These are phyloP conservation scores for Fusarium papillatum DNA, from an alignment of 2,329 filamentous ascomycete species.

Conservation along the genomic window DNA sequence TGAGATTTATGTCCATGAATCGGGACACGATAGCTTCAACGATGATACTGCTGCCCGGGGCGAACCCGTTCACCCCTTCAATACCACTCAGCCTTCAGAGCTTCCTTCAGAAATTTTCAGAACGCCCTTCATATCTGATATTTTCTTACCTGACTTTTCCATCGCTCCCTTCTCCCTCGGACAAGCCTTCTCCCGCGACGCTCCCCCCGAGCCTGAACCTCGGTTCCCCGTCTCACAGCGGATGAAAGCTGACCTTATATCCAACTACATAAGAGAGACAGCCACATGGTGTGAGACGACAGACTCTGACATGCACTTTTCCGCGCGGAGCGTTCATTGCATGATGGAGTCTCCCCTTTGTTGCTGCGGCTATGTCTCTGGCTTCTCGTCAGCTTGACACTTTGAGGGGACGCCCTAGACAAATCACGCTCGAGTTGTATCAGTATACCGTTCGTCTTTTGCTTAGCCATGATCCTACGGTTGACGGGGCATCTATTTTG, in stretches of 20 bases:
- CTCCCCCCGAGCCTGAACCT: background rate
- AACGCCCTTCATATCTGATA: background rate
- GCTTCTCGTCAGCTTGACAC: background rate
- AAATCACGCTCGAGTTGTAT: background rate
- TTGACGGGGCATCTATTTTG: background rate
- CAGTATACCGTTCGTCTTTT: background rate
- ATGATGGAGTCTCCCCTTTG: background rate
- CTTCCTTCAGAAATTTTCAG: background rate
- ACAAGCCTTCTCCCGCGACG: background rate
- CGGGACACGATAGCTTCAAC: background rate
- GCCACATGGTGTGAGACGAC: background rate
- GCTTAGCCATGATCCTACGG: background rate
- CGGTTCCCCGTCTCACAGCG: background rate
- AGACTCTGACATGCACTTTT: background rate
- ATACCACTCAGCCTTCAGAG: background rate
- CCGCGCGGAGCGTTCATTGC: background rate
- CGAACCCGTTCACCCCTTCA: background rate
- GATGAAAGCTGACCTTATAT: background rate
- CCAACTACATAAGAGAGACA: background rate
- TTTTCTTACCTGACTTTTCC: background rate
- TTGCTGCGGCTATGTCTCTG: background rate
- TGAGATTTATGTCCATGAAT: background rate
- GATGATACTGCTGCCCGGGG: background rate
- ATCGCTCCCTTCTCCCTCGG: background rate
- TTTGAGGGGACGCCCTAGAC: background rate